Evolutionary conservation across 176 grass and related monocot genomes (phyloP).

Genomic region (Panicum miliaceum): DNA sequence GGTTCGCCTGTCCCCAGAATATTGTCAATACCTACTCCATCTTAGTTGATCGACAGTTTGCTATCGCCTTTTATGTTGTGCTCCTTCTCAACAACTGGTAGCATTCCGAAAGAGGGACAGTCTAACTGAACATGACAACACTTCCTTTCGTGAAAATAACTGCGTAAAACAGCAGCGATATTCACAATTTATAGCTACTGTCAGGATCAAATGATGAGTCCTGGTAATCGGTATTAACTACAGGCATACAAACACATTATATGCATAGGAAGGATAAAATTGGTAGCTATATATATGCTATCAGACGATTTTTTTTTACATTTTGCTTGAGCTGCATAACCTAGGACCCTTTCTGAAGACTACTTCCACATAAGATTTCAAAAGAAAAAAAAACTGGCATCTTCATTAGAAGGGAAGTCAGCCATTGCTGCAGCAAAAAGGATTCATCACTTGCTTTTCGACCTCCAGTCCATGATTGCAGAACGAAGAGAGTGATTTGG

Average conservation of each 20-base stretch:
- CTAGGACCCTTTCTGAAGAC: neutral
- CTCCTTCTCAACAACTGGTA: conserved; percentile 21
- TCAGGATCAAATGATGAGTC: conserved; percentile 9
- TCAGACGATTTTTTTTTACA: conserved; percentile 7
- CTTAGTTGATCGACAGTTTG: conserved; percentile 9
- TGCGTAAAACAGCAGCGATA: neutral
- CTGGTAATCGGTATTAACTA: neutral
- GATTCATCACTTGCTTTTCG: conserved; percentile 31
- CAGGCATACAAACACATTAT: conserved; percentile 20
- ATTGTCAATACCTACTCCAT: neutral
- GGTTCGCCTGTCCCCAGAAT: neutral
- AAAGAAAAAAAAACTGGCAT: neutral
- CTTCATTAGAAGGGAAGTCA: neutral
- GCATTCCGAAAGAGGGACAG: neutral
- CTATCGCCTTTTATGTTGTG: neutral
- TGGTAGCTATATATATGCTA: neutral
- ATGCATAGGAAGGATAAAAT: neutral
- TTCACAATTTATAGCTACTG: neutral
- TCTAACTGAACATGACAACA: conserved; percentile 12
- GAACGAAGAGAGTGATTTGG: conserved; percentile 85
- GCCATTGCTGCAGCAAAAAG: neutral
- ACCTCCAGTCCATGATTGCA: conserved; percentile 81
- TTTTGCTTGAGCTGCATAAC: conserved; percentile 20
- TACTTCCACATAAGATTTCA: neutral
- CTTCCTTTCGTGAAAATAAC: neutral